Percentiles rank a stretch among this genome's conserved stretches.
These are phyloP conservation scores for Omphalotus guepiniiformis DNA, from an alignment of 768 basidiomycete genomes.

Conservation along the genomic window DNA sequence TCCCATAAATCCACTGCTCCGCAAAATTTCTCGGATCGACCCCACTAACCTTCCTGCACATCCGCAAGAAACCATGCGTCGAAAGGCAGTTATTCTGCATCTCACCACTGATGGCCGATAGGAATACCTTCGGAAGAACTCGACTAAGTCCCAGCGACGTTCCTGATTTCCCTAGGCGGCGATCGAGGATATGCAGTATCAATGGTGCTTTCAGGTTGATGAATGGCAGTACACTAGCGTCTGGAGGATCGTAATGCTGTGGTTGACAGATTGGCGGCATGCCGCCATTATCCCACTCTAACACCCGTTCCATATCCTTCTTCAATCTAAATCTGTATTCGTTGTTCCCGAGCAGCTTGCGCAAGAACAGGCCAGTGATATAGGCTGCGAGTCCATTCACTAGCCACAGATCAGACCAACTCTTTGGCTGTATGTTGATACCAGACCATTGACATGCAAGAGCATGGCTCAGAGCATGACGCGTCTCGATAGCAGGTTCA, in stretches of 20 bases:
- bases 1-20: constrained; percentile 99
- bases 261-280: constrained; percentile 96
- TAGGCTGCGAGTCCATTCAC: constrained; percentile 91
- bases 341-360: constrained; percentile 89
- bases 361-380: constrained; percentile 83
- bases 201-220: constrained; percentile 94
- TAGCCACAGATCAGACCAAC: constrained; percentile 95
- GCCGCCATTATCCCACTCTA: constrained; percentile 80
- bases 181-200: constrained; percentile 94
- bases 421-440: constrained; percentile 91
- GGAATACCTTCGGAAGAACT: constrained; percentile 90
- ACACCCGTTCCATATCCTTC: constrained; percentile 92
- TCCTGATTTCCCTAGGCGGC: constrained; percentile 89
- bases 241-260: constrained; percentile 78
- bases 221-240: constrained; percentile 73
- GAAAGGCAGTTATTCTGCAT: constrained; percentile 80
- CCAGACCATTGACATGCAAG: constrained; percentile 97
- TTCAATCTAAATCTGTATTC: constrained; percentile 94
- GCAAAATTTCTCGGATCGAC: constrained; percentile 88
- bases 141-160: constrained; percentile 93
- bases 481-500: constrained; percentile 89
- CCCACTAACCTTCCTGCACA: constrained; percentile 90
- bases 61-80: constrained; percentile 86
- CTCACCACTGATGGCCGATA: constrained; percentile 91
- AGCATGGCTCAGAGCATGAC: constrained; percentile 81